Evolutionary conservation across 495 filamentous ascomycete species (phyloP).

Genomic region (Hypoxylon crocopeplum): DNA sequence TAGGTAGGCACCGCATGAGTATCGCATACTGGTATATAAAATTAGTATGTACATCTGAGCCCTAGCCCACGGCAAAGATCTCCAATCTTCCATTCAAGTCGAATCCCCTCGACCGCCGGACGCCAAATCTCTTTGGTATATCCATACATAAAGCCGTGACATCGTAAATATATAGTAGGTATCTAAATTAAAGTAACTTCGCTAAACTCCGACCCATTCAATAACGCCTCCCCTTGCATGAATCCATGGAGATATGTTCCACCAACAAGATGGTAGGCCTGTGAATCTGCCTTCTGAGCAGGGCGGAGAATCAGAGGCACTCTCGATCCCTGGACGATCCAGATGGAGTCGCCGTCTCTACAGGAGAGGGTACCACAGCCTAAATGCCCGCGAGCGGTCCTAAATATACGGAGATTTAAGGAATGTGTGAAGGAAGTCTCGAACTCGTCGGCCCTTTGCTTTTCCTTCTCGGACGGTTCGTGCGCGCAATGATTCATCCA

Average conservation of each 20-base stretch:
- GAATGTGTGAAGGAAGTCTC: conserved; percentile 33
- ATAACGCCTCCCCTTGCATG: conserved; percentile 32
- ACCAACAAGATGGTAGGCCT: conserved; percentile 24
- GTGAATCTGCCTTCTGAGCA: not conserved
- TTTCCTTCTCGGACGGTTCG: conserved; percentile 12
- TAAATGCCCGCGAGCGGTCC: conserved; percentile 22
- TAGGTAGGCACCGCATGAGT: too few relatives aligned
- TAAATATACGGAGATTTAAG: conserved; percentile 26
- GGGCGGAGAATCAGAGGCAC: conserved; percentile 29
- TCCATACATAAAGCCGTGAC: too few relatives aligned
- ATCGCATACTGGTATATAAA: too few relatives aligned
- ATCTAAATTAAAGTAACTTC: conserved; percentile 21
- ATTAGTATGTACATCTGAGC: too few relatives aligned
- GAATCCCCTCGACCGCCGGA: too few relatives aligned
- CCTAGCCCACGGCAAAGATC: too few relatives aligned
- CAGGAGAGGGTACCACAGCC: conserved; percentile 28
- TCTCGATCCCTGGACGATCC: conserved; percentile 35
- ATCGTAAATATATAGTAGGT: conserved; percentile 10
- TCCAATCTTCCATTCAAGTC: too few relatives aligned
- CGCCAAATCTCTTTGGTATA: too few relatives aligned
- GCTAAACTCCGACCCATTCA: conserved; percentile 1
- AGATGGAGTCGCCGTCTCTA: conserved; percentile 19
- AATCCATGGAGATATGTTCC: conserved; percentile 35
- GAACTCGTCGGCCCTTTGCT: conserved; percentile 12
- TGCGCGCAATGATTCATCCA: conserved; percentile 16